phyloP scores from a whole-genome alignment of 208 protist species.

The Leishmania lainsoni region DNA sequence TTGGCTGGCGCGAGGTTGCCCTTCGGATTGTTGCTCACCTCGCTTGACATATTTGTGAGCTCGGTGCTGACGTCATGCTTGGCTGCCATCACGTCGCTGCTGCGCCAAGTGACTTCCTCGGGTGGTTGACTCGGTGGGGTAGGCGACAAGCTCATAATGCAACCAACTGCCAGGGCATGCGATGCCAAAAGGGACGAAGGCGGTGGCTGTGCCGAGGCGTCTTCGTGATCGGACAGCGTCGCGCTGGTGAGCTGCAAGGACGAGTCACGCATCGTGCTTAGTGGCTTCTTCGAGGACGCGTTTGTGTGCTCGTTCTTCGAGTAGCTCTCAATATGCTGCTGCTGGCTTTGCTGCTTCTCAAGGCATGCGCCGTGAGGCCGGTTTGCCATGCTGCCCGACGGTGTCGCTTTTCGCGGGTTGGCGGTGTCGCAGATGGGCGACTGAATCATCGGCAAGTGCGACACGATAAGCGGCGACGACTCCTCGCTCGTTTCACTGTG shows the following conservation, averaged over 20 bases:
- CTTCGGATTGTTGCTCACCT: background rate
- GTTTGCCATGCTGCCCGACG: background rate
- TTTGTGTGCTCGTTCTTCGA: background rate
- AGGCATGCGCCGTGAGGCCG: background rate
- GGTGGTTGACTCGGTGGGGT: background rate
- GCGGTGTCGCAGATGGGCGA: background rate
- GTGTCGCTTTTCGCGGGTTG: background rate
- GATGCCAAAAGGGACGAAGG: background rate
- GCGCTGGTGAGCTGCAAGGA: background rate
- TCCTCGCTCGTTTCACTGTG: slow-evolving; percentile 16
- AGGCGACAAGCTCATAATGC: slow-evolving; percentile 11
- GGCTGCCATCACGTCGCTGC: background rate
- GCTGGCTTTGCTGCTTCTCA: background rate
- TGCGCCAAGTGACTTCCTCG: background rate
- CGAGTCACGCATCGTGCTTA: slow-evolving; percentile 9
- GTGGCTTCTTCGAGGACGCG: slow-evolving; percentile 9
- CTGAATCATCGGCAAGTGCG: background rate
- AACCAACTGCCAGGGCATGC: slow-evolving; percentile 18
- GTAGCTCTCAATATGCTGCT: background rate
- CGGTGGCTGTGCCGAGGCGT: background rate
- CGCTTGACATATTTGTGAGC: background rate
- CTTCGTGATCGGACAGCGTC: background rate
- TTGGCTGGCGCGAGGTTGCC: background rate
- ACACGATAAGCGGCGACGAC: background rate
- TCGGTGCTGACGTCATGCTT: background rate